Base-by-base conservation (phyloP, 345 rosid species). In the Acer yangbiense region DNA sequence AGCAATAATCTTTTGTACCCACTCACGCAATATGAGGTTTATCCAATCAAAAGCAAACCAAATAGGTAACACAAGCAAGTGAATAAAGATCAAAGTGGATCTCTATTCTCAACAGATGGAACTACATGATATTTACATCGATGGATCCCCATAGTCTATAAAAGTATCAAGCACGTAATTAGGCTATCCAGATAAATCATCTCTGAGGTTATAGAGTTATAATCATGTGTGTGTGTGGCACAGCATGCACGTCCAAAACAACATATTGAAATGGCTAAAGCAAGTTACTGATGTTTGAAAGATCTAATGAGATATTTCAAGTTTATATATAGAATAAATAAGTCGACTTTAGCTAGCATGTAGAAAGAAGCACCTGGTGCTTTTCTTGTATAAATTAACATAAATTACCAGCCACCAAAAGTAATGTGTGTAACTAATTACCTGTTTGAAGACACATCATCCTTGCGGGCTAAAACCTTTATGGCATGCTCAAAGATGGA, bases 401-500 rank as follows among this genome's bases (percentile, higher is more conserved):
- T 20, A 81, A 65, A 52, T 20, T 65, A 77, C n/a, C 17, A 63
- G 71, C 50, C 18, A 17, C 9, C 29, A 35, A 60, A 54, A 76
- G 61, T 43, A 54, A 29, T 13, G 27, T 50, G 8, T 50, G 61
- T 43, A 52, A 27, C 41, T 27, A 63, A 39, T 79, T 69, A 93
- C 99, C 97, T 87, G 82, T 85, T 80, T 70, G 76, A 65, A 79
- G 92, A 88, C 17, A 88, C 74, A 76, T 88, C 97, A 83, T 91
- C 99, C 77, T 83, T 90, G 82, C 89, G 93, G 70, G 91, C 90
- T 57, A 94, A 86, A 81, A 91, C 86, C 63, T 86, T 86, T 85
- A 94, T 90, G 82, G 98, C 98, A 32, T 74, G 94, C 86, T 92
- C 97, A 83, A 95, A 85, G 65, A 96, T 75, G 65, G 94, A 80